Evolutionary conservation across 306 rosid genomes (phyloP), one percentile per base, ranked within the genome.

Genomic region (Purshia tridentata): DNA sequence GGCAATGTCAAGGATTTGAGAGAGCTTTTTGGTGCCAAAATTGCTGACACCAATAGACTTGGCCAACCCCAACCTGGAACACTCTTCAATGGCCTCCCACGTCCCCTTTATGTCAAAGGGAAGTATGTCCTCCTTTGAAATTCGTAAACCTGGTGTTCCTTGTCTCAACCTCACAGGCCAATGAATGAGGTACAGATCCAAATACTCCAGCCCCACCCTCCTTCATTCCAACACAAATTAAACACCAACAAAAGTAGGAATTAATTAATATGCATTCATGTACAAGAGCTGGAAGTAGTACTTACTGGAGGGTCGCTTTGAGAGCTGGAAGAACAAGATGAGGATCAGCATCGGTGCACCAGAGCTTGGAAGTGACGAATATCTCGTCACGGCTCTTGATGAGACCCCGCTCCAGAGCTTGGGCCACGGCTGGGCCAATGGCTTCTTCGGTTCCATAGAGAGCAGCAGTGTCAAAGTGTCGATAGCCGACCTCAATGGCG

Each of bases 391-490:
- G 44, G 46, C 81, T 73, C 10, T 73, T 52, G 68, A 86, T 18
- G 0, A 79, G 73, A 15, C 87, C 90, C 20, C 74, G 75, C 6
- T 80, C 22, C 15, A 85, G 81, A 12, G 90, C 85, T 69, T 81
- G 81, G 9, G 68, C 14, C 1, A 86, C 61, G 70, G 84, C 88
- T 58, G 73, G 81, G 0, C 90, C 86, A 0, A 84, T 64, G 1
- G 84, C 70, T 20, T 76, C 57, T 51, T 86, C 90, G 3, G 74
- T 82, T 4, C 83, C 82, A 69, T 86, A 86, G 0, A 82, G 84
- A 67, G 88, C 55, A 5, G 90, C 90, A 16, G 90, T 74, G 69
- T 86, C 90, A 52, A 86, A 78, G n/a, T 81, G 88, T 8, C 84
- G 67, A 68, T 86, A 83, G 5, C 90, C 90, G 0, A 70, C 77